Percentiles rank a stretch among this genome's conserved stretches.
These are phyloP conservation scores for Monilinia vaccinii-corymbosi DNA, from an alignment of 2,329 filamentous ascomycete genomes.

Conservation along the genomic window DNA sequence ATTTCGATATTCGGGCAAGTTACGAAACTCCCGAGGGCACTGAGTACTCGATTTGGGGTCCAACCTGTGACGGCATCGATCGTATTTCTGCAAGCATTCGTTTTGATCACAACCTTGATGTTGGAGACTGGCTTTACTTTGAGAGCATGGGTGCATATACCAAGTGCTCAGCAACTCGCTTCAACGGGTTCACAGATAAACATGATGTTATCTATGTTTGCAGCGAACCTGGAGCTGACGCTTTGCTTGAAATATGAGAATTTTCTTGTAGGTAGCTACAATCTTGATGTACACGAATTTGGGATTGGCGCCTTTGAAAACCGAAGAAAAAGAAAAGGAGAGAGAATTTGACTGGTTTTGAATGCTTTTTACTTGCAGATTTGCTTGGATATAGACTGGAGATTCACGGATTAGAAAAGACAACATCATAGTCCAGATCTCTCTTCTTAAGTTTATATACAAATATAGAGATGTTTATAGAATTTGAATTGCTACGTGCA, in stretches of 20 bases:
- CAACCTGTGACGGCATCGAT: constrained; percentile 96
- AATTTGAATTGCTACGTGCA: not conserved
- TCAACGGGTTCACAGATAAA: constrained; percentile 91
- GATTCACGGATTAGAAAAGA: not conserved
- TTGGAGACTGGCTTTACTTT: constrained; percentile 98
- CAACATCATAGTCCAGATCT: not conserved
- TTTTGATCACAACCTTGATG: constrained; percentile 69
- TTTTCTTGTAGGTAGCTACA: not conserved
- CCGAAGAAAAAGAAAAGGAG: not conserved
- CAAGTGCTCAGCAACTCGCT: constrained; percentile 92
- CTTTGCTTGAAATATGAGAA: constrained; percentile 44
- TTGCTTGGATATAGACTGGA: not conserved
- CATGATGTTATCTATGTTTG: constrained; percentile 93
- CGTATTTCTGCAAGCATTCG: constrained; percentile 76
- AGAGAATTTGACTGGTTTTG: not conserved
- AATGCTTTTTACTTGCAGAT: not conserved
- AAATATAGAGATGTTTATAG: not conserved
- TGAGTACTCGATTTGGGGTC: constrained; percentile 96
- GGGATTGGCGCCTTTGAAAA: not conserved
- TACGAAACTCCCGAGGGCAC: constrained; percentile 43
- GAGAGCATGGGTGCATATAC: constrained; percentile 99
- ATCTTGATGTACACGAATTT: not conserved
- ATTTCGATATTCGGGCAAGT: constrained; percentile 48
- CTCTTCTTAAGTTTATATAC: not conserved
- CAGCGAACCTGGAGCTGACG: constrained; percentile 80